Conservation (phyloP, 148 eudicot genomes). For the Fagopyrum esculentum region DNA sequence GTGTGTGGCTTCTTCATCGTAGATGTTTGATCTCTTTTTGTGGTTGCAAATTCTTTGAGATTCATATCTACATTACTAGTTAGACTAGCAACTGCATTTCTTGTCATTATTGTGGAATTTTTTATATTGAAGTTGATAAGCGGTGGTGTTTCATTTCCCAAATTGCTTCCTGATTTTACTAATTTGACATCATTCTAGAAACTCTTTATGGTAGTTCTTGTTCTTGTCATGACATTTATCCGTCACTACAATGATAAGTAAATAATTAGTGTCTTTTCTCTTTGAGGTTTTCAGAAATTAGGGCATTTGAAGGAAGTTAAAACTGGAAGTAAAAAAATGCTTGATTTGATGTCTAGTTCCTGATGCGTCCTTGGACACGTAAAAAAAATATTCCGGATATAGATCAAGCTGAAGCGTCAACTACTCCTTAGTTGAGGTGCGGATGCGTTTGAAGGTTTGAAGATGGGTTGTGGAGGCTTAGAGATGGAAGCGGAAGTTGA, state of each 20-base stretch:
- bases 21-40: background rate
- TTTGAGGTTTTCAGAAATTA: background rate
- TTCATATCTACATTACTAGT: constrained; percentile 62
- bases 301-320: background rate
- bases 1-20: background rate
- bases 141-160: constrained; percentile 45
- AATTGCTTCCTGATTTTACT: constrained; percentile 44
- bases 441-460: too few relatives aligned
- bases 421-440: too few relatives aligned
- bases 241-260: constrained; percentile 76
- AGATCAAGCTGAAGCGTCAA: too few relatives aligned
- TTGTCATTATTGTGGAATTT: constrained; percentile 49
- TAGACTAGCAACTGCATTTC: constrained; percentile 58
- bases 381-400: too few relatives aligned
- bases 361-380: too few relatives aligned
- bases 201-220: constrained; percentile 48
- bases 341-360: background rate
- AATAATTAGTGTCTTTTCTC: background rate
- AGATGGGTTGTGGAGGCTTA: too few relatives aligned
- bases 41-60: constrained; percentile 54
- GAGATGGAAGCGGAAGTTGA: too few relatives aligned
- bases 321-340: background rate
- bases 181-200: constrained; percentile 48
- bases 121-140: constrained; percentile 33
- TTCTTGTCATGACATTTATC: constrained; percentile 65